These are phyloP conservation scores for Terana coerulea DNA, from an alignment of 768 basidiomycete species.

Conservation along the genomic window DNA sequence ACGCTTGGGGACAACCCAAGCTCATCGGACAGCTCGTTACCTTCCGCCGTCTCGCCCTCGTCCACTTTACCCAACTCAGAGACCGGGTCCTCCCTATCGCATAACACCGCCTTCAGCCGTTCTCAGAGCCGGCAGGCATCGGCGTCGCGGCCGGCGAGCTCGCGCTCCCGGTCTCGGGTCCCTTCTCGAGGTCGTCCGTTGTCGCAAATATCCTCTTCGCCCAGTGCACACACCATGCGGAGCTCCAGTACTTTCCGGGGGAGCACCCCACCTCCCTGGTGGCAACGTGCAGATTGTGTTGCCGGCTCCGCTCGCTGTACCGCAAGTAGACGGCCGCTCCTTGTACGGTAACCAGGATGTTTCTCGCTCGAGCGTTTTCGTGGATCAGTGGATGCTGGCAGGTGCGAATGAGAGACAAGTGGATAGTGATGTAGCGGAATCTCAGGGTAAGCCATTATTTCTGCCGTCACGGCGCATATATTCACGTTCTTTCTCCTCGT, in stretches of 20 bases:
- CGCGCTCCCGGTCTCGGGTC: constrained; percentile 11
- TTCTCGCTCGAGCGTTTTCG: constrained; percentile 11
- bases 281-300: constrained; percentile 65
- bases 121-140: not conserved
- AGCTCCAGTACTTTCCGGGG: constrained; percentile 44
- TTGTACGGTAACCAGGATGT: not conserved
- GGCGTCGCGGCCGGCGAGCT: constrained; percentile 8
- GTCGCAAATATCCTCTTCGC: constrained; percentile 33
- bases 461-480: no score
- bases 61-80: constrained; percentile 16
- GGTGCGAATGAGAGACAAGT: not conserved
- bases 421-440: no score
- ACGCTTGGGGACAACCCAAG: constrained; percentile 16
- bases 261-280: constrained; percentile 56
- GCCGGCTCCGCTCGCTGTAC: constrained; percentile 50
- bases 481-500: no score
- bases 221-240: constrained; percentile 29
- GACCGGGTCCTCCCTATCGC: constrained; percentile 16
- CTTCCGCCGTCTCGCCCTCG: constrained; percentile 6
- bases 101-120: constrained; percentile 8
- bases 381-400: constrained; percentile 11
- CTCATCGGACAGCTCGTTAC: constrained; percentile 7
- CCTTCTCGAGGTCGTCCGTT: constrained; percentile 30
- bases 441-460: no score
- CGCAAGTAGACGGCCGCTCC: not conserved